phyloP scores from a whole-genome alignment of 2,329 filamentous ascomycete species.

The Huntiella moniliformis region DNA sequence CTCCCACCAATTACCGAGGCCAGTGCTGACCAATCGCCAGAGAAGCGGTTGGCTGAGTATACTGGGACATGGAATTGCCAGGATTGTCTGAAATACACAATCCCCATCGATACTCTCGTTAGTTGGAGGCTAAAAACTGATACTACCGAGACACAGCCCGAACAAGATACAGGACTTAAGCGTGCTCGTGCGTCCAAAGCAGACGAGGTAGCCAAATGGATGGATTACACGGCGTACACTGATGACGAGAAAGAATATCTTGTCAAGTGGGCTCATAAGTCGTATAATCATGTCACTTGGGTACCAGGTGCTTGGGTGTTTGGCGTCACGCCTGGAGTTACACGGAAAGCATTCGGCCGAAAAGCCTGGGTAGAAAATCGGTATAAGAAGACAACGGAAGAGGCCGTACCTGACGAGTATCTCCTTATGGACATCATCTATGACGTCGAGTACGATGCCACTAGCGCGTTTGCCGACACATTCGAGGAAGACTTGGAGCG shows the following conservation, averaged over 20 bases:
- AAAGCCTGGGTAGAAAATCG: conserved; percentile 40
- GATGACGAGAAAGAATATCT: conserved; percentile 75
- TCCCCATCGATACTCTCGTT: conserved; percentile 60
- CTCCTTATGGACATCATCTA: conserved; percentile 80
- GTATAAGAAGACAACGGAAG: conserved; percentile 47
- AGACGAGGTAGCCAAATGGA: background rate
- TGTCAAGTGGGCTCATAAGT: conserved; percentile 66
- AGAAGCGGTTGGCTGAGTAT: conserved; percentile 52
- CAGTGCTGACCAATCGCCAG: conserved; percentile 23
- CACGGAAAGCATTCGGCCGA: conserved; percentile 61
- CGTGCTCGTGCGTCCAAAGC: background rate
- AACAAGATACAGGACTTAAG: conserved; percentile 7
- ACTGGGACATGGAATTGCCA: conserved; percentile 52
- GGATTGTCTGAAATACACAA: conserved; percentile 46
- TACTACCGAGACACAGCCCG: conserved; percentile 6
- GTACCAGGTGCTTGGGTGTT: conserved; percentile 79
- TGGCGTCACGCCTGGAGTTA: conserved; percentile 35
- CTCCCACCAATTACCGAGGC: conserved; percentile 35
- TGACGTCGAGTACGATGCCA: conserved; percentile 40
- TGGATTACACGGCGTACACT: conserved; percentile 25
- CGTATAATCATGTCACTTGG: conserved; percentile 72
- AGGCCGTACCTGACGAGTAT: conserved; percentile 77
- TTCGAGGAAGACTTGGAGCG: conserved; percentile 53
- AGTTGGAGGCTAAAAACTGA: conserved; percentile 56
- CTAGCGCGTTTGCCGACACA: conserved; percentile 31